Conservation (phyloP, 1,284 basidiomycete genomes). For the Austropuccinia psidii region DNA sequence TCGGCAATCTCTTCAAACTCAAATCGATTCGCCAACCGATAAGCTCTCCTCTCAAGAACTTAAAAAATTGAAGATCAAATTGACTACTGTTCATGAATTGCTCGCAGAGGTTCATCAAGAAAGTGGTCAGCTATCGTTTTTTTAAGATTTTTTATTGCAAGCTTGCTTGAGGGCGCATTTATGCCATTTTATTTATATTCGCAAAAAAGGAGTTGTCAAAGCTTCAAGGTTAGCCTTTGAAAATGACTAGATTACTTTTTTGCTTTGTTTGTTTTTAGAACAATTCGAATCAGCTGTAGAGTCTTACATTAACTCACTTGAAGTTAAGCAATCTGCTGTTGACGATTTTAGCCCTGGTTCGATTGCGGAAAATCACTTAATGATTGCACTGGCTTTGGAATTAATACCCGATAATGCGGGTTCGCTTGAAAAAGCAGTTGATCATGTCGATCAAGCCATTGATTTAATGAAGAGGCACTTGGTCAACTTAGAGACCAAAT, state of each 20-base stretch:
- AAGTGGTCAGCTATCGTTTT: background rate
- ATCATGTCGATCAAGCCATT: constrained; percentile 10
- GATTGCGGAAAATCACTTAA: constrained; percentile 10
- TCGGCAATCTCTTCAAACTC: background rate
- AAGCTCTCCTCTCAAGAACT: background rate
- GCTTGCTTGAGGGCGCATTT: background rate
- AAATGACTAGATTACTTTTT: background rate
- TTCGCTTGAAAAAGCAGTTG: background rate
- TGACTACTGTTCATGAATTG: constrained; percentile 8
- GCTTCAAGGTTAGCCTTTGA: background rate
- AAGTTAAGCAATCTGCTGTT: background rate
- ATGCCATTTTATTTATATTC: background rate
- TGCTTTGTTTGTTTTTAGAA: constrained; percentile 1
- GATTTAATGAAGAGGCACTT: constrained; percentile 16
- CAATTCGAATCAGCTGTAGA: constrained; percentile 21
- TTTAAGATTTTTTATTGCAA: background rate
- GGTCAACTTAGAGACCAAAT: background rate
- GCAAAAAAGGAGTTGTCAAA: background rate
- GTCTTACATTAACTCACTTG: constrained; percentile 19
- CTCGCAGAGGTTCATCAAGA: constrained; percentile 29
- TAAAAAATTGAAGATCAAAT: constrained; percentile 2
- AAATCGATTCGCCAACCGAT: background rate
- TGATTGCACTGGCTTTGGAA: constrained; percentile 4
- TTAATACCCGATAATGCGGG: constrained; percentile 1
- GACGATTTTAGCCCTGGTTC: background rate